These are phyloP conservation scores for Fusarium annulatum DNA, from an alignment of 2,329 filamentous ascomycete species.

Conservation along the genomic window DNA sequence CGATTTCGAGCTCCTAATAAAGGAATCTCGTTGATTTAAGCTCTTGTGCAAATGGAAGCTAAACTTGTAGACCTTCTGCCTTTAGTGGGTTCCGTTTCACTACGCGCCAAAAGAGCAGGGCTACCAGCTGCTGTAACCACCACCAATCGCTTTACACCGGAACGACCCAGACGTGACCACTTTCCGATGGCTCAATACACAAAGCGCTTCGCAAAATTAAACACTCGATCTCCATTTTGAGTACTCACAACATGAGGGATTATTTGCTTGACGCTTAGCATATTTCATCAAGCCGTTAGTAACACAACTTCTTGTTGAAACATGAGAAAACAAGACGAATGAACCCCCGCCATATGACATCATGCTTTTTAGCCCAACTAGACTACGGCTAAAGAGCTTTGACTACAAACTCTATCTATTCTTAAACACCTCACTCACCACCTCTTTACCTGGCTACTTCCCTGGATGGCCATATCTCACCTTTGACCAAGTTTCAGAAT, in stretches of 20 bases:
- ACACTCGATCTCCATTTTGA: neutral
- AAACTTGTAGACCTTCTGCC: neutral
- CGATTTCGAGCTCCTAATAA: neutral
- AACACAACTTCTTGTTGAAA: neutral
- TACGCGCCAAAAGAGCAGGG: conserved; percentile 25
- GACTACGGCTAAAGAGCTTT: conserved; percentile 4
- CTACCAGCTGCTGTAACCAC: conserved; percentile 12
- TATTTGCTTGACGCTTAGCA: neutral
- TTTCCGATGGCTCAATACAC: conserved; percentile 13
- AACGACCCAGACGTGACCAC: conserved; percentile 1
- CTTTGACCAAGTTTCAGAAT: conserved; percentile 37
- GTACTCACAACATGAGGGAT: neutral
- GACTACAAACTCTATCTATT: neutral
- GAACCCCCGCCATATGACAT: conserved; percentile 27
- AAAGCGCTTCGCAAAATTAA: conserved; percentile 30
- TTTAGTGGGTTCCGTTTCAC: conserved; percentile 20
- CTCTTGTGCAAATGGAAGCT: neutral
- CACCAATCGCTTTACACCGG: conserved; percentile 33
- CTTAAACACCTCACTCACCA: neutral
- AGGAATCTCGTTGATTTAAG: conserved; percentile 12
- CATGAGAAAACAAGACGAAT: neutral
- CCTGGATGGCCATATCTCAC: neutral
- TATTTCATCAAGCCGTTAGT: neutral
- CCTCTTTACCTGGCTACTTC: neutral
- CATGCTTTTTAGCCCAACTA: conserved; percentile 6